A percentile compares a stretch with the other conserved stretches of the same genome.
These are phyloP conservation scores for Colletotrichum acutatum DNA, from an alignment of 2,329 filamentous ascomycete genomes.

Conservation along the genomic window DNA sequence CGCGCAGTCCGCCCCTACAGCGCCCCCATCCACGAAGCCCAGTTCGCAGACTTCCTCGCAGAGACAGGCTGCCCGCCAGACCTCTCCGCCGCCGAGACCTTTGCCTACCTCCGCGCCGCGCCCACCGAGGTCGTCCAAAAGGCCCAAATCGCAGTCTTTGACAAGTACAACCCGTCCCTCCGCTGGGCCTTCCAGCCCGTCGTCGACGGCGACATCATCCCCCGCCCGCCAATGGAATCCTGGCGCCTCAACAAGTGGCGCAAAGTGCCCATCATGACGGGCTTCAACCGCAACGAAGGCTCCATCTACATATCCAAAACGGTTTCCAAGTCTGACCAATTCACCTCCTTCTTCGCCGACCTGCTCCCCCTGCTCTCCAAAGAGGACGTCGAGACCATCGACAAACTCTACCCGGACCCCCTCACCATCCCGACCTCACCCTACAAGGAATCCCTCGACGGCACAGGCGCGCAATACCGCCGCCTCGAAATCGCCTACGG, in stretches of 20 bases:
- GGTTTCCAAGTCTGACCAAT: conserved; percentile 51
- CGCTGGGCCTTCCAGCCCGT: conserved; percentile 77
- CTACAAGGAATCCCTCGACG: conserved; percentile 17
- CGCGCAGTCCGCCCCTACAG: conserved; percentile 62
- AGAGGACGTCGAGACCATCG: conserved; percentile 64
- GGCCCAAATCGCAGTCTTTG: conserved; percentile 58
- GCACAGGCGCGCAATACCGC: conserved; percentile 64
- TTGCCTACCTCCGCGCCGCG: conserved; percentile 60
- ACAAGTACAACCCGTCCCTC: conserved; percentile 53
- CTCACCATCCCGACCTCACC: conserved; percentile 25
- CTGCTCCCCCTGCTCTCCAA: conserved; percentile 68
- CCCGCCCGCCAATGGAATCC: conserved; percentile 65
- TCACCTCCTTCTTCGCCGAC: conserved; percentile 66
- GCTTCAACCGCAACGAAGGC: conserved; percentile 78
- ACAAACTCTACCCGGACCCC: conserved; percentile 67
- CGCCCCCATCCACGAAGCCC: conserved; percentile 66
- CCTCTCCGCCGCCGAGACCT: conserved; percentile 60
- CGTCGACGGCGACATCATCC: conserved; percentile 71
- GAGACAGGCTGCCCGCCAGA: conserved; percentile 60
- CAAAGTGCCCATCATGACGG: conserved; percentile 72
- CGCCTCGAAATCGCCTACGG: conserved; percentile 70
- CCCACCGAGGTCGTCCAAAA: conserved; percentile 49
- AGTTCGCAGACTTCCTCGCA: conserved; percentile 66
- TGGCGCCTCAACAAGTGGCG: conserved; percentile 66
- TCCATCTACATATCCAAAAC: conserved; percentile 69